Conservation (phyloP, 805 yeast genomes). For the Wickerhamiella nectarea region DNA sequence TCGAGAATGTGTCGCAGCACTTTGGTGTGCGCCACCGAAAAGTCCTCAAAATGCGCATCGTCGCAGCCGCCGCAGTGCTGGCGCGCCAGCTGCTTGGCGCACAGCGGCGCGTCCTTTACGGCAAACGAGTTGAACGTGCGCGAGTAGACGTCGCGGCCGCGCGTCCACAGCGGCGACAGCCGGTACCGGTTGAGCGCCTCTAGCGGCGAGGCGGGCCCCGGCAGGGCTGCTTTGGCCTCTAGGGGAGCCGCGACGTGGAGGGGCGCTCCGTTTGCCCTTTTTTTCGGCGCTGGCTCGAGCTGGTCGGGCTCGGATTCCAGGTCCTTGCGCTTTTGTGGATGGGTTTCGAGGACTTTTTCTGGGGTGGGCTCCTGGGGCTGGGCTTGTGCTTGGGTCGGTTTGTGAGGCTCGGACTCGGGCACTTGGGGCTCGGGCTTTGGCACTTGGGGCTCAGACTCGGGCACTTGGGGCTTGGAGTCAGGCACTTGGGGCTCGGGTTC, state of each 20-base stretch:
- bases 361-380: constrained; percentile 3
- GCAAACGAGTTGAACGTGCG: constrained; percentile 16
- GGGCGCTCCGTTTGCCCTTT: too few relatives aligned
- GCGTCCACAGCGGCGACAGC: constrained; percentile 11
- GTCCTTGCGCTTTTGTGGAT: too few relatives aligned
- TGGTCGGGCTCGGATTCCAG: too few relatives aligned
- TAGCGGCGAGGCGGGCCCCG: constrained; percentile 10
- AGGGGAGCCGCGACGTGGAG: too few relatives aligned
- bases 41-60: constrained; percentile 16
- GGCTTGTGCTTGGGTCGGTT: too few relatives aligned
- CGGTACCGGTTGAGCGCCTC: constrained; percentile 16
- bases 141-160: constrained; percentile 11
- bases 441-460: not conserved
- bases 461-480: not conserved
- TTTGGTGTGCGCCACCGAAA: constrained; percentile 6
- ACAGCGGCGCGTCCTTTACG: constrained; percentile 12
- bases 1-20: constrained; percentile 15
- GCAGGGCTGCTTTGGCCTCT: not conserved
- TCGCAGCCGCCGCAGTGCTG: constrained; percentile 12
- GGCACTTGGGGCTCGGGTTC: not conserved
- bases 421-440: too few relatives aligned
- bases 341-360: too few relatives aligned
- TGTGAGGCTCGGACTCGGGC: too few relatives aligned
- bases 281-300: too few relatives aligned
- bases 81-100: constrained; percentile 14